Conservation (phyloP, 495 filamentous ascomycete species). For the Neurospora sp. region DNA sequence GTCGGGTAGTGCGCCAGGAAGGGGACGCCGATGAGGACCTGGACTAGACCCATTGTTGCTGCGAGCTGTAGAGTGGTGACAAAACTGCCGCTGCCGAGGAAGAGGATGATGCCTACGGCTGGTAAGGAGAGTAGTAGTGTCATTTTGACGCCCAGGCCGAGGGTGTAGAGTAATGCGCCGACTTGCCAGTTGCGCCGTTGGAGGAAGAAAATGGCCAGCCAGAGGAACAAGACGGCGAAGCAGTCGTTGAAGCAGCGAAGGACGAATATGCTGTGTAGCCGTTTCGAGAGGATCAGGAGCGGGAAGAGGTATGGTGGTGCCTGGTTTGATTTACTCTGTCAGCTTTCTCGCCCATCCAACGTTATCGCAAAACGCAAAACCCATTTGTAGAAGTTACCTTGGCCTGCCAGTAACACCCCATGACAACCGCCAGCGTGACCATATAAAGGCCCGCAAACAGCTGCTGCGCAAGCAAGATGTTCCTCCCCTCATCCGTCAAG, state of each 20-base stretch:
- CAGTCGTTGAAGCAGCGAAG: conserved; percentile 94
- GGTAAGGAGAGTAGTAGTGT: conserved; percentile 72
- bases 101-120: conserved; percentile 60
- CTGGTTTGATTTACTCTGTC: conserved; percentile 24
- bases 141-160: conserved; percentile 89
- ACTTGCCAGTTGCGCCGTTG: conserved; percentile 61
- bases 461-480: conserved; percentile 71
- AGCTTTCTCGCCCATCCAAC: not conserved
- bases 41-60: conserved; percentile 59
- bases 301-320: conserved; percentile 84
- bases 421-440: conserved; percentile 58
- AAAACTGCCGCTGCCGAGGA: conserved; percentile 54
- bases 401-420: conserved; percentile 70
- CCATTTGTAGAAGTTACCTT: conserved; percentile 34
- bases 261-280: conserved; percentile 86
- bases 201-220: conserved; percentile 65
- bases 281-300: conserved; percentile 78
- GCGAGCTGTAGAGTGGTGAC: conserved; percentile 52
- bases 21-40: conserved; percentile 65
- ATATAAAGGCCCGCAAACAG: conserved; percentile 75
- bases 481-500: conserved; percentile 61
- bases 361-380: not conserved
- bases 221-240: conserved; percentile 72
- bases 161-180: conserved; percentile 62
- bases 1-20: conserved; percentile 58